Evolutionary conservation across 2,329 filamentous ascomycete species (phyloP), one percentile per base, ranked within the genome.

Genomic region (Bertia moriformis): DNA sequence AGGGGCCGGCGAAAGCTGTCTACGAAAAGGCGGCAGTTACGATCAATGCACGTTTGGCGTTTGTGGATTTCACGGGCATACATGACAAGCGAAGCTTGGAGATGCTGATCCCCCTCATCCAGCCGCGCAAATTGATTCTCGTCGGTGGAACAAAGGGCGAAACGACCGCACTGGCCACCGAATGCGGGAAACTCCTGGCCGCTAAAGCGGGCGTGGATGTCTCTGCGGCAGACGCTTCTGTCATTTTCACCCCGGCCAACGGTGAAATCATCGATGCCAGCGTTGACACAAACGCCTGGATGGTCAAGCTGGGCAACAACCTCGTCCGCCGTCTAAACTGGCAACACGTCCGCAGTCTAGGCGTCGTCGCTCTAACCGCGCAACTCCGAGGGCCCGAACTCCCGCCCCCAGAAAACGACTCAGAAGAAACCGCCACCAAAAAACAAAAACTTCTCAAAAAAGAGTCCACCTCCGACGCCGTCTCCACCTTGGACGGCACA

Each of bases 221-320:
- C 4, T 10, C 32, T 7, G 63, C 62, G 32, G 65, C 67, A 27
- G 59, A 62, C 36, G 61, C 66, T 14, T 69, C 76, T 24, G 78
- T 88, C 45, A 84, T 98, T 4, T 89, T 89, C 53, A 87, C 85
- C 0, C 91, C 91, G 1, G 58, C 63, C 7, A 65, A 84, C n/a
- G 87, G 87, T 18, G 65, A 71, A 22, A 65, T 69, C 13, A 70
- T 98, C 32, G 80, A 98, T 56, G 91, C 89, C 12, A 95, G 88
- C 51, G 89, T 96, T 32, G 91, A 98, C 55, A 96, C 89, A 4
- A 95, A 96, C 54, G 88, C 91, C 3, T 98, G 93, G 91, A 80
- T 84, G 18, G 83, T 98, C 43, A 93, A 88, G 58, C 70, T 98
- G 14, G 87, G 85, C 38, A 84, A 89, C 48, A 66, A 73, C 35